Conservation (phyloP, 805 yeast genomes). For the Candida endomychidarum region DNA sequence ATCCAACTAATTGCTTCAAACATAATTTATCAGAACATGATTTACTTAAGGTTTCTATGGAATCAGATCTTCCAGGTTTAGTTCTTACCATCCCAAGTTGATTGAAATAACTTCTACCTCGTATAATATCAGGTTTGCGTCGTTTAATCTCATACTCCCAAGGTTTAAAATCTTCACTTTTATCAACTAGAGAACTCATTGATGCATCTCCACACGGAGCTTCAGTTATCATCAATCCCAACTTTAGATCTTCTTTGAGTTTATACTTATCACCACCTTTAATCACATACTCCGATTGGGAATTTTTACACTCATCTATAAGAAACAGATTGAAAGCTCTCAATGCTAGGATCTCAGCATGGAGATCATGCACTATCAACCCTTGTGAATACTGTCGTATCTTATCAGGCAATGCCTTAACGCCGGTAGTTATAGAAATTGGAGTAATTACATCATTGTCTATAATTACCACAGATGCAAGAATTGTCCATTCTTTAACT, state of each 20-base stretch:
- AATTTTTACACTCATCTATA: conserved; percentile 44
- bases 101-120: conserved; percentile 67
- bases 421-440: conserved; percentile 72
- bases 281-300: conserved; percentile 13
- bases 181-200: conserved; percentile 39
- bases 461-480: conserved; percentile 67
- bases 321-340: conserved; percentile 67
- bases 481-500: conserved; percentile 75
- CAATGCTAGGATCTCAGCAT: conserved; percentile 80
- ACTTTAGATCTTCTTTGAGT: conserved; percentile 36
- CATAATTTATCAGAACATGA: conserved; percentile 88
- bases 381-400: conserved; percentile 52
- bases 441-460: conserved; percentile 26
- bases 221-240: conserved; percentile 69
- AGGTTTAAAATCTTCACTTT: conserved; percentile 16
- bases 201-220: conserved; percentile 93
- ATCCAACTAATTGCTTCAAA: conserved; percentile 56
- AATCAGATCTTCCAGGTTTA: conserved; percentile 88
- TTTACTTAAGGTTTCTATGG: conserved; percentile 68
- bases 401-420: conserved; percentile 68
- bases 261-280: conserved; percentile 20
- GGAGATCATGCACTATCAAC: conserved; percentile 75
- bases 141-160: conserved; percentile 18
- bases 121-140: conserved; percentile 10
- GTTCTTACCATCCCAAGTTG: conserved; percentile 73